Base-by-base conservation (phyloP, 345 rosid species). In the Angophora floribunda region DNA sequence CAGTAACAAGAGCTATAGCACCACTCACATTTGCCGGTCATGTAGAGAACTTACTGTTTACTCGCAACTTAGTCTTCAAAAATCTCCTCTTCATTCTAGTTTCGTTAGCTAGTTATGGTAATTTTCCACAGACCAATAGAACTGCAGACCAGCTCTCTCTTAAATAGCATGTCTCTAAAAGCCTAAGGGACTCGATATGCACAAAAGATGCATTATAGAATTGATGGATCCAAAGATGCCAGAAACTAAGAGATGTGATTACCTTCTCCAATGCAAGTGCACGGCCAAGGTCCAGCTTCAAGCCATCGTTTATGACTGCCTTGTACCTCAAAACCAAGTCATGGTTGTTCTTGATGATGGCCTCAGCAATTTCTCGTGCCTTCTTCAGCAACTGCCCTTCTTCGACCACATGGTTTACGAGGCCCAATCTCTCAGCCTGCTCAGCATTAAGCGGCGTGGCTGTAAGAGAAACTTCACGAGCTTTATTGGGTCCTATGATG, bases 231-330 rank as follows among this genome's bases (percentile, higher is more conserved):
- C 55, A 85, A n/a, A 32, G 61, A 52, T 32, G 30, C 30, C 3
- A 41, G 3, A 47, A 78, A 24, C 6, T 10, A 51, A 61, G 75
- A 55, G 28, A 36, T 84, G 59, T 0, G 26, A 50, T 30, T 88
- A 98, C 99, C 99, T 98, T 97, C 85, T 98, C 99, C 19, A 96
- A 92, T 2, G 95, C 89, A 52, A 98, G 97, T 49, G 96, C 99
- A 89, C 49, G 93, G 12, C 93, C 95, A 59, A 98, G 92, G 91
- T 98, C 97, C 87, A 96, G 91, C 92, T 94, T 93, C 85, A 94
- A 65, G 75, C 99, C 99, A 82, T 96, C 99, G 75, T 97, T 96
- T 87, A 98, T 91, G 75, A 96, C 95, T 6, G 97, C 88, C 87
- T 98, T 98, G 90, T 97, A 95, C 90, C 94, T 92, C 80, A 95